Evolutionary conservation across 495 filamentous ascomycete genomes (phyloP).

Genomic region (Xeromyces bisporus): DNA sequence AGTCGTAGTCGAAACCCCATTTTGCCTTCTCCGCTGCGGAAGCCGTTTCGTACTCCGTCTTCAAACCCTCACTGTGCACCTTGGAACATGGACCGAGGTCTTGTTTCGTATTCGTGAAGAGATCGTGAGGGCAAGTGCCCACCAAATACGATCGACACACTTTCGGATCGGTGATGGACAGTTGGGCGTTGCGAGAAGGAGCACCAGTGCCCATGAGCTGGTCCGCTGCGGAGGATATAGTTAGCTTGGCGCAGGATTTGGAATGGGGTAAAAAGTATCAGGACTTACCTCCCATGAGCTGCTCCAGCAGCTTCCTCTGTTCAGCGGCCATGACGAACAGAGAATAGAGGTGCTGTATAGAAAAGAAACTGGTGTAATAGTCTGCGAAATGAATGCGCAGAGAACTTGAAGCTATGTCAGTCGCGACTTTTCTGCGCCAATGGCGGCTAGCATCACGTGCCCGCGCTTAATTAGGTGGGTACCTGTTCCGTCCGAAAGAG

Average conservation of each 20-base stretch:
- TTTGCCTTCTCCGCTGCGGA: constrained; percentile 49
- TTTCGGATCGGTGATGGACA: constrained; percentile 81
- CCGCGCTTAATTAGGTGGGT: too few relatives aligned
- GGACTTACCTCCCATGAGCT: constrained; percentile 47
- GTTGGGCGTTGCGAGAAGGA: constrained; percentile 53
- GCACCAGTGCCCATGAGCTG: constrained; percentile 66
- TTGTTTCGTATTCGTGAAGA: constrained; percentile 99
- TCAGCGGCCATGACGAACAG: constrained; percentile 64
- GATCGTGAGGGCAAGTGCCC: constrained; percentile 93
- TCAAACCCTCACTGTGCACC: constrained; percentile 75
- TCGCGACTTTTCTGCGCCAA: too few relatives aligned
- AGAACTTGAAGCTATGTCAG: too few relatives aligned
- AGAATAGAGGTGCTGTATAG: constrained; percentile 1
- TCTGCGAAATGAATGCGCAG: too few relatives aligned
- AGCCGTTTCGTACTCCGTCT: constrained; percentile 65
- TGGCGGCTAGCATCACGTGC: too few relatives aligned
- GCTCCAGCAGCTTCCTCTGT: constrained; percentile 87
- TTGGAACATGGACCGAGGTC: constrained; percentile 85
- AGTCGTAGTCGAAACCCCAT: constrained; percentile 89
- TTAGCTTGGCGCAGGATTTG: constrained; percentile 21
- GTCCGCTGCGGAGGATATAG: constrained; percentile 33
- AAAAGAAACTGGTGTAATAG: too few relatives aligned
- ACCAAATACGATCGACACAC: constrained; percentile 90
- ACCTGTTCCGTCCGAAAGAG: too few relatives aligned
- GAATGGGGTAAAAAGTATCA: constrained; percentile 1